These are phyloP conservation scores for Trichoderma cornu-damae DNA, from an alignment of 2,329 filamentous ascomycete genomes.

Conservation along the genomic window DNA sequence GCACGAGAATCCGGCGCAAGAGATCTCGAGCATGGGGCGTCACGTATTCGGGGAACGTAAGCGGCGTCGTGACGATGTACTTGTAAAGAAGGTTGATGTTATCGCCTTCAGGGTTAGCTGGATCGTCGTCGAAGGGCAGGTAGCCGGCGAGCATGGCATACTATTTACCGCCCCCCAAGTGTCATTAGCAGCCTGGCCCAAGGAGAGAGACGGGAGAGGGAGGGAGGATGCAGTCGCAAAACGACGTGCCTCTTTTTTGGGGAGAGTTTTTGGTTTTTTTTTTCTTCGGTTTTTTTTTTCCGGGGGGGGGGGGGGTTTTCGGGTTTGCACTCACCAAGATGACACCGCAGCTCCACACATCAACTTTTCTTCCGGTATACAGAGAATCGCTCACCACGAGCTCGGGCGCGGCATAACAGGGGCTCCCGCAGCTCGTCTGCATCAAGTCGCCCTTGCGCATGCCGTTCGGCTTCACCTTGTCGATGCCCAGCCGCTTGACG, in stretches of 20 bases:
- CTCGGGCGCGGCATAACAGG: constrained; percentile 95
- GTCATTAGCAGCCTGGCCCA: background rate
- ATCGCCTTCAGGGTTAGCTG: constrained; percentile 95
- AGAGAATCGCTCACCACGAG: constrained; percentile 95
- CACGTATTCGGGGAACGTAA: constrained; percentile 98
- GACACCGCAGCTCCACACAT: constrained; percentile 98
- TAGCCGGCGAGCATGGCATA: constrained; percentile 99
- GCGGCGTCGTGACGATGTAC: constrained; percentile 94
- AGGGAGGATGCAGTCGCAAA: background rate
- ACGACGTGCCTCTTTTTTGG: too few relatives aligned
- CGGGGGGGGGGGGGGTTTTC: too few relatives aligned
- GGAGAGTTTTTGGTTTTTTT: too few relatives aligned
- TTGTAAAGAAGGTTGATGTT: constrained; percentile 99
- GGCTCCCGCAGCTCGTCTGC: constrained; percentile 98
- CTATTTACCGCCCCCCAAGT: constrained; percentile 41
- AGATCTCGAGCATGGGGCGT: constrained; percentile 93
- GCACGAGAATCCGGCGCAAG: constrained; percentile 85
- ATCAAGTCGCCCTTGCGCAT: constrained; percentile 86
- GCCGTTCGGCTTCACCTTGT: constrained; percentile 69
- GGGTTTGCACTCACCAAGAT: constrained; percentile 77
- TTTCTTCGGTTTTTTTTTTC: too few relatives aligned
- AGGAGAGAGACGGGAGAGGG: background rate
- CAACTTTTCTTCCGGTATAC: constrained; percentile 95
- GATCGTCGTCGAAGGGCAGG: constrained; percentile 95
- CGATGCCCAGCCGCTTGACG: constrained; percentile 79